Percentiles rank a stretch among this genome's conserved stretches.
These are phyloP conservation scores for Pichia ethanolica DNA, from an alignment of 805 yeast genomes.

Conservation along the genomic window DNA sequence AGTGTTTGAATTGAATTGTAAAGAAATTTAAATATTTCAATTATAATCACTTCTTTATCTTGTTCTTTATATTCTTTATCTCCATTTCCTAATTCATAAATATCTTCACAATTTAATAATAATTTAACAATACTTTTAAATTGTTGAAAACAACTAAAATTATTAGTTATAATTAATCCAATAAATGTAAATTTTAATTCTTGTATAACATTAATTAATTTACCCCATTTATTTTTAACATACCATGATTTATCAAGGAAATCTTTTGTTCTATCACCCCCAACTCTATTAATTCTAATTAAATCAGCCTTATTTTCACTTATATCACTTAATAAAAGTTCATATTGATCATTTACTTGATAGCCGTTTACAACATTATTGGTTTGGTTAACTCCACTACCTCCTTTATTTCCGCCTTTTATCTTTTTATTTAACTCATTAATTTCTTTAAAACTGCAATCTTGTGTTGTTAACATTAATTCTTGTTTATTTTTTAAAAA, in stretches of 20 bases:
- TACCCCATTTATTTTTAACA: conserved; percentile 27
- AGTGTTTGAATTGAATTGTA: no score
- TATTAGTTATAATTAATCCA: no score
- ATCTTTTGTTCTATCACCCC: conserved; percentile 30
- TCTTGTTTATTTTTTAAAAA: conserved; percentile 8
- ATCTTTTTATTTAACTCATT: conserved; percentile 31
- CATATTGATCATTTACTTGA: no score
- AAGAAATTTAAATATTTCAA: no score
- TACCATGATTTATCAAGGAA: conserved; percentile 59
- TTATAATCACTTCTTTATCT: no score
- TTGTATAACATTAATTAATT: neutral
- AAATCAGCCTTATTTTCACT: neutral
- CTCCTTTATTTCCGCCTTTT: no score
- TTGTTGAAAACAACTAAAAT: neutral
- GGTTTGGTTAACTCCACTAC: no score
- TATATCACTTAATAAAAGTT: neutral
- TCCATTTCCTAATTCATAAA: no score
- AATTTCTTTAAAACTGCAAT: conserved; percentile 45
- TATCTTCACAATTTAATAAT: no score
- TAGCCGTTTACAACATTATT: no score
- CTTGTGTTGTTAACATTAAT: conserved; percentile 34
- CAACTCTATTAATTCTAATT: conserved; percentile 19
- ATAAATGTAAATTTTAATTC: neutral
- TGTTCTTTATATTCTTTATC: no score
- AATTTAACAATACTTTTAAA: no score